Percentiles rank a stretch among this genome's conserved stretches.
Evolutionary conservation across 2,329 filamentous ascomycete species (phyloP).

Genomic region (Penicillium polonicum): DNA sequence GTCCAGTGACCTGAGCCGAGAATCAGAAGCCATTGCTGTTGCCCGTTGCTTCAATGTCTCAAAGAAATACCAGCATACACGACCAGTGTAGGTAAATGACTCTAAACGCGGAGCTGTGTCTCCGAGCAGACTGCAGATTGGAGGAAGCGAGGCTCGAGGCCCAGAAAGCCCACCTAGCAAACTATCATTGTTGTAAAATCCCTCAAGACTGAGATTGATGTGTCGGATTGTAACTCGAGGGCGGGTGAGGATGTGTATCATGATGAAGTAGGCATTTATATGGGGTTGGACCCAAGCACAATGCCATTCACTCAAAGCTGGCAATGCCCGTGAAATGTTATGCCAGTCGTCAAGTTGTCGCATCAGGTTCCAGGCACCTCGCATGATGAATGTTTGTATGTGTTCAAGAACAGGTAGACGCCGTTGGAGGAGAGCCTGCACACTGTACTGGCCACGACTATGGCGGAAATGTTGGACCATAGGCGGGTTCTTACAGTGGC

Average conservation of each 20-base stretch:
- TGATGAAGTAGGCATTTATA: constrained; percentile 69
- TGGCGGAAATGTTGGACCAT: constrained; percentile 59
- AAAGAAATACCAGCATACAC: constrained; percentile 69
- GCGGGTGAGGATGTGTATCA: constrained; percentile 61
- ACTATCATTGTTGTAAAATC: constrained; percentile 64
- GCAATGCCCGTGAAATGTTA: constrained; percentile 61
- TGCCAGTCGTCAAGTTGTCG: constrained; percentile 62
- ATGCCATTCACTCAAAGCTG: constrained; percentile 60
- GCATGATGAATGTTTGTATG: constrained; percentile 67
- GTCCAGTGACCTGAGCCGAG: constrained; percentile 63
- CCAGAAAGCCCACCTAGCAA: constrained; percentile 32
- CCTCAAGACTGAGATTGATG: constrained; percentile 68
- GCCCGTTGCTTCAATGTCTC: constrained; percentile 54
- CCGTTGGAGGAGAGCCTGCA: neutral
- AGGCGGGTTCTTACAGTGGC: constrained; percentile 72
- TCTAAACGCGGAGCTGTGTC: constrained; percentile 61
- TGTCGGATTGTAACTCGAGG: constrained; percentile 60
- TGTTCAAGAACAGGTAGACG: constrained; percentile 52
- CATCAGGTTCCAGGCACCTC: constrained; percentile 76
- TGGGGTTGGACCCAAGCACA: constrained; percentile 66
- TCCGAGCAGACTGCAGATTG: constrained; percentile 66
- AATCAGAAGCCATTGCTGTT: constrained; percentile 25
- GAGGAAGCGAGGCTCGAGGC: constrained; percentile 53
- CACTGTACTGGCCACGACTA: neutral
- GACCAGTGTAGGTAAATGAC: constrained; percentile 69